A percentile compares a stretch with the other conserved stretches of the same genome.
Evolutionary conservation across 345 rosid genomes (phyloP).

Genomic region (Microthlaspi erraticum): DNA sequence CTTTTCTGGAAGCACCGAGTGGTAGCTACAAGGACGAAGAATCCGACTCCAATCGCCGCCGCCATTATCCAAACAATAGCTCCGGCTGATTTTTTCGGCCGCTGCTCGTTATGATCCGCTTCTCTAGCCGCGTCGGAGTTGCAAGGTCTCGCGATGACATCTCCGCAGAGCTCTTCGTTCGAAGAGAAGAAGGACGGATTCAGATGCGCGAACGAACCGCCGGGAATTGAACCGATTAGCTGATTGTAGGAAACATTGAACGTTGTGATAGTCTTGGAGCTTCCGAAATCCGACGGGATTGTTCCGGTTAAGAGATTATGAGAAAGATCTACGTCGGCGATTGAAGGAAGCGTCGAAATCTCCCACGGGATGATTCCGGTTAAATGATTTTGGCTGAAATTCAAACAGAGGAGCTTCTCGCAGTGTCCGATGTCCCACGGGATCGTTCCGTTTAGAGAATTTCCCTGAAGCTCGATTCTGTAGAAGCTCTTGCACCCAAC

Average conservation of each 20-base stretch:
- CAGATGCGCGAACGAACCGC: conserved; percentile 64
- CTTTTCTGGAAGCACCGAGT: conserved; percentile 71
- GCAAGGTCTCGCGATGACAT: conserved; percentile 61
- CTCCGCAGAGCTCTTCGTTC: conserved; percentile 86
- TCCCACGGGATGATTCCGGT: conserved; percentile 85
- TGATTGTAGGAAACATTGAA: conserved; percentile 84
- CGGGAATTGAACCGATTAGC: conserved; percentile 82
- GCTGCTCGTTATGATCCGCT: conserved; percentile 52
- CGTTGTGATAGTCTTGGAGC: conserved; percentile 72
- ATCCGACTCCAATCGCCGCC: conserved; percentile 79
- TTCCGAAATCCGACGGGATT: conserved; percentile 80
- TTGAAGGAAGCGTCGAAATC: conserved; percentile 70
- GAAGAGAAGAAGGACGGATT: conserved; percentile 81
- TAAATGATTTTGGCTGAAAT: conserved; percentile 73
- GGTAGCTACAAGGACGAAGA: conserved; percentile 78
- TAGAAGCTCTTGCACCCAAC: conserved; percentile 70
- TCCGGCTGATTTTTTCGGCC: conserved; percentile 70
- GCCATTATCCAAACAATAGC: conserved; percentile 95
- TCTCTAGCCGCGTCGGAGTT: conserved; percentile 48
- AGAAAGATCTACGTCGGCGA: conserved; percentile 83
- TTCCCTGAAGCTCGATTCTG: conserved; percentile 79
- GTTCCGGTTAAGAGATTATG: conserved; percentile 76
- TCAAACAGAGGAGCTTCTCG: conserved; percentile 71
- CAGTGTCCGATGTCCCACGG: conserved; percentile 90
- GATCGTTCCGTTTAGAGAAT: conserved; percentile 69